Evolutionary conservation across 106 monocot species (phyloP), one percentile per base, ranked within the genome.

Genomic region (Dendrobium officinale): DNA sequence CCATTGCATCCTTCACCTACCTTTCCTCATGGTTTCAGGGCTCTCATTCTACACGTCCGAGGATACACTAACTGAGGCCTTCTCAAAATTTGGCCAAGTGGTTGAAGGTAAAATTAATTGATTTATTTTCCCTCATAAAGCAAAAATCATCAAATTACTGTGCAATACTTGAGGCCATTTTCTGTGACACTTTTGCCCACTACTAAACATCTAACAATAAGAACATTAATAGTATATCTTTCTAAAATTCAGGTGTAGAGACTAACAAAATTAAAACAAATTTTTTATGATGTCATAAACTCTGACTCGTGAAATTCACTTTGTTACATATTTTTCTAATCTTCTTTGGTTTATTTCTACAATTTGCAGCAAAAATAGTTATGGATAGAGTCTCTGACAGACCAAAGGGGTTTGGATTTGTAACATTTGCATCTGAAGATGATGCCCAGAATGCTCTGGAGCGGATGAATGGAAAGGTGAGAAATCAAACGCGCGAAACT

Each of bases 31-130:
- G 10, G 22, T 81, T 55, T 40, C 89, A 97, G 96, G 96, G 4
- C 79, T 94, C n/a, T 97, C 96, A 58, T 90, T 85, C 77, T 94
- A 89, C 80, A 92, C 89, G 58, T 87, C 90, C 6, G 94, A 97
- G 27, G 87, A 90, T 8, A 77, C 77, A 61, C 84, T 97, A 43
- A 81, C 89, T 24, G 94, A 94, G 86, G 88, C 92, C 3, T 97
- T 97, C 73, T 82, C 88, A 47, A 92, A 92, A 56, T 94, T 77
- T 82, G 96, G 94, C 44, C 94, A 94, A 89, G 94, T 92, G 48
- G 54, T 97, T 74, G 92, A 94, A 89, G 94, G 94, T 95, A 15
- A 74, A 27, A 67, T 37, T 81, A 4, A 64, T 26, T 51, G 13
- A 15, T 16, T 51, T 51, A 9, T 51, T 13, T 51, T 51, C 0